A percentile compares a stretch with the other conserved stretches of the same genome.
Conservation (phyloP, 1,284 basidiomycete species). For the Inonotus hispidus region DNA sequence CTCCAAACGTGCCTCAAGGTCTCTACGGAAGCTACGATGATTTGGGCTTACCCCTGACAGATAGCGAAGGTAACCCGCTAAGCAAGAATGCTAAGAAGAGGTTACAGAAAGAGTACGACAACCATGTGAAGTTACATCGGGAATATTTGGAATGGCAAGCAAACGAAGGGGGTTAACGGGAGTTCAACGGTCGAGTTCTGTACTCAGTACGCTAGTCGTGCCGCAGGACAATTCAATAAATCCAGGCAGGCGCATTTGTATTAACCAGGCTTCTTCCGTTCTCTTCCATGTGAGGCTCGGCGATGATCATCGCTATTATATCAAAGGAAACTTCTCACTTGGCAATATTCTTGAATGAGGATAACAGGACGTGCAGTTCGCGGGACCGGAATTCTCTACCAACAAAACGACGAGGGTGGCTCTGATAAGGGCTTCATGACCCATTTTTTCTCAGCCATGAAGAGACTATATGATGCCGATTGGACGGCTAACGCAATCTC, state of each 20-base stretch:
- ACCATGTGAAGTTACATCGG: slow-evolving; percentile 76
- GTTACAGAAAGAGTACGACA: slow-evolving; percentile 70
- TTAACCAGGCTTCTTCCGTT: slow-evolving; percentile 2
- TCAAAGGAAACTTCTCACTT: background rate
- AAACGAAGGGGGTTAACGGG: slow-evolving; percentile 10
- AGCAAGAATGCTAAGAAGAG: slow-evolving; percentile 84
- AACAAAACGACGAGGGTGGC: background rate
- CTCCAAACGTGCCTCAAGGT: slow-evolving; percentile 68
- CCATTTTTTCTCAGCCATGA: no score
- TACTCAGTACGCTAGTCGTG: background rate
- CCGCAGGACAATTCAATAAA: background rate
- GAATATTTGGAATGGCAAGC: slow-evolving; percentile 64
- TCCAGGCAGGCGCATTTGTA: slow-evolving; percentile 4
- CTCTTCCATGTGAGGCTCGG: background rate
- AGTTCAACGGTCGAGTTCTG: background rate
- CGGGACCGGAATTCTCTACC: background rate
- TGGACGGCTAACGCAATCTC: slow-evolving; percentile 6
- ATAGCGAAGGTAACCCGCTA: slow-evolving; percentile 80
- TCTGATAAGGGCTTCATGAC: background rate
- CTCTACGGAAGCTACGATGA: slow-evolving; percentile 81
- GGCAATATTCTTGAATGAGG: background rate
- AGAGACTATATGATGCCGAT: background rate
- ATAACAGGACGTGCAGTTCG: background rate
- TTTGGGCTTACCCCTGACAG: slow-evolving; percentile 78
- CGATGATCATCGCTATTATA: slow-evolving; percentile 6